Evolutionary conservation across 805 yeast species (phyloP).

Genomic region (Candida saitoana): DNA sequence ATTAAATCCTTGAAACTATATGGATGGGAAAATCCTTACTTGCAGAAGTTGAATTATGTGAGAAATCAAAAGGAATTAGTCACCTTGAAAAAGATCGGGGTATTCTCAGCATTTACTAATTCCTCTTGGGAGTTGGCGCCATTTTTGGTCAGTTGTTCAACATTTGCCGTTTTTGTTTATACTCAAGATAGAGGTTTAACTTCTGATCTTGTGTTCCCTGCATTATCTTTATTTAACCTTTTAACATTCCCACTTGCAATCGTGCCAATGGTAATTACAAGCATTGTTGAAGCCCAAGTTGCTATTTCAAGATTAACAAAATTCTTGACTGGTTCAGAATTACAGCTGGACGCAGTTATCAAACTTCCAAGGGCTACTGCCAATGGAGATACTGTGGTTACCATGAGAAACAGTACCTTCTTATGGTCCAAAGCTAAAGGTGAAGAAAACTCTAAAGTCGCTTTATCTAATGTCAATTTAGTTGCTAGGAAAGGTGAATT

Average conservation of each 20-base stretch:
- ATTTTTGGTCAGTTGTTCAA: slow-evolving; percentile 79
- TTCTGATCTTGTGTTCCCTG: slow-evolving; percentile 90
- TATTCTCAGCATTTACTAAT: slow-evolving; percentile 62
- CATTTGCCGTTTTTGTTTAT: slow-evolving; percentile 76
- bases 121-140: slow-evolving; percentile 88
- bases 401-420: slow-evolving; percentile 63
- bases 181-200: slow-evolving; percentile 60
- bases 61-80: slow-evolving; percentile 84
- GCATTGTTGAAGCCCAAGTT: slow-evolving; percentile 84
- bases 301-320: slow-evolving; percentile 70
- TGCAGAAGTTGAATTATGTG: slow-evolving; percentile 66
- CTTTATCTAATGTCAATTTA: slow-evolving; percentile 60
- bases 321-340: slow-evolving; percentile 71
- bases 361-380: slow-evolving; percentile 45
- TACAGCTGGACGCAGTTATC: slow-evolving; percentile 75
- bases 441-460: slow-evolving; percentile 53
- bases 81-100: slow-evolving; percentile 70
- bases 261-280: slow-evolving; percentile 84
- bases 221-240: slow-evolving; percentile 81
- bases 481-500: slow-evolving; percentile 70
- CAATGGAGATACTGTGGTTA: slow-evolving; percentile 65
- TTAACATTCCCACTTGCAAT: slow-evolving; percentile 89
- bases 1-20: slow-evolving; percentile 90
- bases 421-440: slow-evolving; percentile 73
- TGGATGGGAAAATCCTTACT: slow-evolving; percentile 92